phyloP scores from a whole-genome alignment of 2,329 filamentous ascomycete genomes.

The Helotiales sp. region DNA sequence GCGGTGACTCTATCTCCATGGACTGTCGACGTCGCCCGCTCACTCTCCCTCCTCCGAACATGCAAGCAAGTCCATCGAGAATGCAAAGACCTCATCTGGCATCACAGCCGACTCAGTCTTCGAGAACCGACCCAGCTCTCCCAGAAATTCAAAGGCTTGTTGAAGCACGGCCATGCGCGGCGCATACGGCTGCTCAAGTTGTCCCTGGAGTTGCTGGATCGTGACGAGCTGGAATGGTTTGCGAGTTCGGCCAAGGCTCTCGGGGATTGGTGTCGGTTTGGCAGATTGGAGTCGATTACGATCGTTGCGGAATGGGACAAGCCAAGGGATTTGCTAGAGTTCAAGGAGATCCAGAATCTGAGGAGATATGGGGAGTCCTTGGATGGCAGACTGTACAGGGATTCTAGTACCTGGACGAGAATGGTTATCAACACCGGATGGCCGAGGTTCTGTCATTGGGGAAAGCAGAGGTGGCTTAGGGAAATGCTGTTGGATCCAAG shows the following conservation, averaged over 20 bases:
- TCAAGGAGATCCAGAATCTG: conserved; percentile 36
- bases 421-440: conserved; percentile 39
- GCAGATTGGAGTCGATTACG: conserved; percentile 34
- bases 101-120: conserved; percentile 35
- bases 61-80: conserved; percentile 41
- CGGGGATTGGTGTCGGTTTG: conserved; percentile 21
- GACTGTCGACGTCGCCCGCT: conserved; percentile 36
- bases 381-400: conserved; percentile 38
- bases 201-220: conserved; percentile 38
- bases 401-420: conserved; percentile 24
- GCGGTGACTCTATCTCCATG: conserved; percentile 36
- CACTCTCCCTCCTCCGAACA: conserved; percentile 38
- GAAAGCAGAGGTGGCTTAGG: conserved; percentile 40
- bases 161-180: conserved; percentile 22
- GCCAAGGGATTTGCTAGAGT: conserved; percentile 36
- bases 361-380: conserved; percentile 32
- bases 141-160: conserved; percentile 26
- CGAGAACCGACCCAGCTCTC: conserved; percentile 29
- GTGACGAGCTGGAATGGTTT: conserved; percentile 41
- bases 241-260: conserved; percentile 28
- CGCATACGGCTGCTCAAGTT: conserved; percentile 35
- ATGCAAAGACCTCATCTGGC: conserved; percentile 41
- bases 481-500: conserved; percentile 40
- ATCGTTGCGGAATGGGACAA: conserved; percentile 36
- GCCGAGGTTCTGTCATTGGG: conserved; percentile 41